A percentile compares a stretch with the other conserved stretches of the same genome.
These are phyloP conservation scores for Terfezia claveryi DNA, from an alignment of 495 filamentous ascomycete genomes.

Conservation along the genomic window DNA sequence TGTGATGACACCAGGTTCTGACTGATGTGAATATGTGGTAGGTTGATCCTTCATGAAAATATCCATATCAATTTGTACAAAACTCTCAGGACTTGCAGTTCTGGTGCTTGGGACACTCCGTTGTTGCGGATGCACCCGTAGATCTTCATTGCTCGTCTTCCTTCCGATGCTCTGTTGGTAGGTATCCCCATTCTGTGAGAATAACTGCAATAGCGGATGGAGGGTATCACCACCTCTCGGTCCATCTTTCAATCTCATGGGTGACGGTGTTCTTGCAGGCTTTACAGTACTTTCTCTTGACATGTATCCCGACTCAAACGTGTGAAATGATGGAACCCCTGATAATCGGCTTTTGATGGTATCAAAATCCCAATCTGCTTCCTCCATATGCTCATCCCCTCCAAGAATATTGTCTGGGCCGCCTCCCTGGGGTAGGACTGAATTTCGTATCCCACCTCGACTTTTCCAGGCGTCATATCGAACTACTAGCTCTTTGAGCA, in stretches of 20 bases:
- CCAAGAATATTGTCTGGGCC: neutral
- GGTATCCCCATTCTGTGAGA: neutral
- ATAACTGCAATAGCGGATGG: neutral
- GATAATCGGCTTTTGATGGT: conserved; percentile 23
- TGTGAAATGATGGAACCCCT: conserved; percentile 12
- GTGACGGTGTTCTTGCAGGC: neutral
- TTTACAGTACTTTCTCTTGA: conserved; percentile 6
- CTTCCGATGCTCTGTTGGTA: neutral
- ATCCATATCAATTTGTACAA: neutral
- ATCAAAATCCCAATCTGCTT: conserved; percentile 54
- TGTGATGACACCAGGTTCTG: neutral
- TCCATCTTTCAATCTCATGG: neutral
- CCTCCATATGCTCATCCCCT: conserved; percentile 29
- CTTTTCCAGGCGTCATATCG: conserved; percentile 74
- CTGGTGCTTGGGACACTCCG: neutral
- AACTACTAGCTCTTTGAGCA: conserved; percentile 48
- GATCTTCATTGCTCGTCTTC: neutral
- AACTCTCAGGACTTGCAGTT: neutral
- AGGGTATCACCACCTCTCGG: neutral
- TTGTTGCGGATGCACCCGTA: neutral
- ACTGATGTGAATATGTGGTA: neutral
- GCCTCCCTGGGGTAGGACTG: conserved; percentile 35
- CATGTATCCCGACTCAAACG: conserved; percentile 3
- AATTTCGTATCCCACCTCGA: conserved; percentile 59
- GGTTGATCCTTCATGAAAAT: neutral